phyloP scores from a whole-genome alignment of 495 filamentous ascomycete species.

The Trichoderma gamsii region DNA sequence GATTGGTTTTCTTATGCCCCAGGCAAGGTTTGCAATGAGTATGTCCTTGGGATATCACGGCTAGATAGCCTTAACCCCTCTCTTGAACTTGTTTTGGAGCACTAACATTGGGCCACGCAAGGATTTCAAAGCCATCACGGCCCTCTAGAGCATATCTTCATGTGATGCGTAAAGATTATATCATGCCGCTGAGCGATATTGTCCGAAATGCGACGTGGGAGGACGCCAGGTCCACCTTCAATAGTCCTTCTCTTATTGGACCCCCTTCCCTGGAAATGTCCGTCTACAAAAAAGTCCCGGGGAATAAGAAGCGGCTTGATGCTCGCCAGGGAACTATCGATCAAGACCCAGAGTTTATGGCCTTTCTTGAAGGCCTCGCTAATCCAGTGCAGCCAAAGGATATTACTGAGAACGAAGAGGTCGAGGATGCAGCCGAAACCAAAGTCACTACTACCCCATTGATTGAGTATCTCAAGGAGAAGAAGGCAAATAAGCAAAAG shows the following conservation, averaged over 20 bases:
- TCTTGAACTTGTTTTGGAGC: background rate
- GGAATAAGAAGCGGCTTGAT: slow-evolving; percentile 64
- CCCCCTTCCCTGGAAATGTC: slow-evolving; percentile 77
- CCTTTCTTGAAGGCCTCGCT: slow-evolving; percentile 80
- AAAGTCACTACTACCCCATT: slow-evolving; percentile 77
- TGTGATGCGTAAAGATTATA: slow-evolving; percentile 53
- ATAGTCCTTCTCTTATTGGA: slow-evolving; percentile 60
- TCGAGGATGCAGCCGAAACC: slow-evolving; percentile 50
- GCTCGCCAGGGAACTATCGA: slow-evolving; percentile 90
- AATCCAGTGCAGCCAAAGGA: slow-evolving; percentile 56
- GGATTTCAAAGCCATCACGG: slow-evolving; percentile 67
- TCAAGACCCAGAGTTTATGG: slow-evolving; percentile 89
- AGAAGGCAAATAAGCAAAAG: slow-evolving; percentile 82
- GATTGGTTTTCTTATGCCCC: slow-evolving; percentile 74
- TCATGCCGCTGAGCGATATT: slow-evolving; percentile 55
- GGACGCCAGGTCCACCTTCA: slow-evolving; percentile 66
- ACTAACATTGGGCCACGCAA: slow-evolving; percentile 27
- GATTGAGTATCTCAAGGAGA: slow-evolving; percentile 83
- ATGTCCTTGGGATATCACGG: slow-evolving; percentile 22
- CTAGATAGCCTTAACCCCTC: background rate
- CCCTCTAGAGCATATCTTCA: slow-evolving; percentile 77
- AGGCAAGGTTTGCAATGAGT: slow-evolving; percentile 90
- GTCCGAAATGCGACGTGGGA: slow-evolving; percentile 61
- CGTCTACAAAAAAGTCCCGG: slow-evolving; percentile 72
- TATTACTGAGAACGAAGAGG: slow-evolving; percentile 41